phyloP scores from a whole-genome alignment of 306 rosid species.

The Lablab purpureus region DNA sequence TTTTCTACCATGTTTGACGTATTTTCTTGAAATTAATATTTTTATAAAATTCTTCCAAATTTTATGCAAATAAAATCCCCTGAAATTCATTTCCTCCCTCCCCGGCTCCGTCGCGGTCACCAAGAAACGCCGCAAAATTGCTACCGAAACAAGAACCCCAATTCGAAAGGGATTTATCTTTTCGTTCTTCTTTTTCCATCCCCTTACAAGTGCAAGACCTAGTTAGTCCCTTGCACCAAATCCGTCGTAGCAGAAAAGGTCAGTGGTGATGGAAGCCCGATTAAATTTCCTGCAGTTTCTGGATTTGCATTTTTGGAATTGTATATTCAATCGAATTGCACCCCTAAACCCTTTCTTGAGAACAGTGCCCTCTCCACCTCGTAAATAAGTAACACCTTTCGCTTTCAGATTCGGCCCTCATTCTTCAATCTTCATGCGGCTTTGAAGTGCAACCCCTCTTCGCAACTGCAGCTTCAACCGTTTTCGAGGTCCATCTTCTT shows the following conservation, averaged over 20 bases:
- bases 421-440: slow-evolving; percentile 38
- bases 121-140: slow-evolving; percentile 13
- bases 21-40: slow-evolving; percentile 1
- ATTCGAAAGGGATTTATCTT: neutral
- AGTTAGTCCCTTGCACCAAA: slow-evolving; percentile 7
- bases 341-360: slow-evolving; percentile 33
- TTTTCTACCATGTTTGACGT: neutral
- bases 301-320: slow-evolving; percentile 32
- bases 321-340: slow-evolving; percentile 37
- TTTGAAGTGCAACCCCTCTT: slow-evolving; percentile 26
- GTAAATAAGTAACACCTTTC: neutral
- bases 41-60: neutral
- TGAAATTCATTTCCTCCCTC: slow-evolving; percentile 10
- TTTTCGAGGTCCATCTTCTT: slow-evolving; percentile 52
- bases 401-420: slow-evolving; percentile 14
- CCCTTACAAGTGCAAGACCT: slow-evolving; percentile 4
- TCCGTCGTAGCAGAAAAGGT: neutral
- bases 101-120: slow-evolving; percentile 41
- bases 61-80: slow-evolving; percentile 1
- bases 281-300: slow-evolving; percentile 31
- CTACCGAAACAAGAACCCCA: neutral
- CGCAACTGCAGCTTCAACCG: slow-evolving; percentile 36
- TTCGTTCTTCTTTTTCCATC: neutral
- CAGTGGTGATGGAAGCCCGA: slow-evolving; percentile 23
- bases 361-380: neutral